Evolutionary conservation across 2,329 filamentous ascomycete genomes (phyloP).

Genomic region (Tetracladium maxilliforme): DNA sequence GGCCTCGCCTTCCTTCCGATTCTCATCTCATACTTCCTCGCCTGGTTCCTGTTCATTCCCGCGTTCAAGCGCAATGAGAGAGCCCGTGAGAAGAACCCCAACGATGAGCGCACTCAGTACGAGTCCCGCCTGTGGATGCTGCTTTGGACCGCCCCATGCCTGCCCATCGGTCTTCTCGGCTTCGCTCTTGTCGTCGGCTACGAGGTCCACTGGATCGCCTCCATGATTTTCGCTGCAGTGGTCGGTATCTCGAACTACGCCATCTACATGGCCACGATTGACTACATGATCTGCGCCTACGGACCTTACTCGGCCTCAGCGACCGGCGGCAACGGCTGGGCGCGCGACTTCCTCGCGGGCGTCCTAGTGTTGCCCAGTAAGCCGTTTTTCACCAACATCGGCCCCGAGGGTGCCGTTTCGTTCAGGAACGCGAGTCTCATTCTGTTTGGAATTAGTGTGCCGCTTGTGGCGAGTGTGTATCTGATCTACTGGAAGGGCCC

Average conservation of each 20-base stretch:
- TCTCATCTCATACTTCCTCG: constrained; percentile 42
- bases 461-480: constrained; percentile 37
- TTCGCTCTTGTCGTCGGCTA: constrained; percentile 47
- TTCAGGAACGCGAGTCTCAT: constrained; percentile 38
- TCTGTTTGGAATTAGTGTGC: constrained; percentile 29
- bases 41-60: constrained; percentile 39
- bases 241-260: constrained; percentile 49
- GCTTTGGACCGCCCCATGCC: constrained; percentile 40
- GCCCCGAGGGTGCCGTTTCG: constrained; percentile 32
- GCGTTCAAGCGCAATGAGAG: constrained; percentile 32
- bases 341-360: constrained; percentile 51
- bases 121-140: constrained; percentile 47
- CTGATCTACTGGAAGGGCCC: constrained; percentile 42
- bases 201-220: constrained; percentile 42
- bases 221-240: constrained; percentile 41
- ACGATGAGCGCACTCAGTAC: constrained; percentile 24
- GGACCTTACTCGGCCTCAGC: constrained; percentile 51
- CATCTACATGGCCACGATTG: constrained; percentile 53
- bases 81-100: constrained; percentile 27
- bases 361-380: constrained; percentile 44
- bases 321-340: constrained; percentile 53
- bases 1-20: constrained; percentile 40
- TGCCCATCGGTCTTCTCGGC: constrained; percentile 45
- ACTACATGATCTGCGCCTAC: constrained; percentile 55
- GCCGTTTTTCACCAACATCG: constrained; percentile 33